Conservation (phyloP, 192 early-diverging fungal genomes). For the Podila minutissima region DNA sequence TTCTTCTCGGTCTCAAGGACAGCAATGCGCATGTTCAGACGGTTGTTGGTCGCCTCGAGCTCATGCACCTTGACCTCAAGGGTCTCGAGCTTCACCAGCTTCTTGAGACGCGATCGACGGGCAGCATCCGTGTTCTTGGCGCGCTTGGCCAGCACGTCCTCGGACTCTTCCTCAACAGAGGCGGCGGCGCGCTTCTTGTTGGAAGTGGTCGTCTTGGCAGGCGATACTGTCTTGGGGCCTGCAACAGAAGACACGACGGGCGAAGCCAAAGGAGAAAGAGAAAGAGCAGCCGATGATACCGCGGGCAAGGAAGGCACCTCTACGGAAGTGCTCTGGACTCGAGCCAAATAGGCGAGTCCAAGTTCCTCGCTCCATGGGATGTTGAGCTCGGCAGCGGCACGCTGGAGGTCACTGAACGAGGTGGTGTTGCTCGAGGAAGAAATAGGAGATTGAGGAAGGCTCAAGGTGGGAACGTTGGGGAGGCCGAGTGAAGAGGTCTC, state of each 20-base stretch:
- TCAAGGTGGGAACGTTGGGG: not conserved
- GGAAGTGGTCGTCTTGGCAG: not conserved
- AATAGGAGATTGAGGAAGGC: not conserved
- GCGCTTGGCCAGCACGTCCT: conserved; percentile 38
- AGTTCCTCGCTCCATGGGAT: conserved; percentile 31
- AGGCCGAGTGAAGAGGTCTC: not conserved
- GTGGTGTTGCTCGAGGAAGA: not conserved
- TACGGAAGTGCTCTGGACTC: not conserved
- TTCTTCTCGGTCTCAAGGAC: conserved; percentile 59
- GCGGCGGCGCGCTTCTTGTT: conserved; percentile 10
- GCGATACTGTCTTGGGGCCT: not conserved
- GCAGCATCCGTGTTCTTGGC: conserved; percentile 73
- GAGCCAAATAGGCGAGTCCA: conserved; percentile 1
- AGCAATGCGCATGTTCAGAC: conserved; percentile 63
- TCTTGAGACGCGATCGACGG: conserved; percentile 66
- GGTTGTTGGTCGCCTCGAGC: conserved; percentile 62
- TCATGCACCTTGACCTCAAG: conserved; percentile 64
- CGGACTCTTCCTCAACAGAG: conserved; percentile 16
- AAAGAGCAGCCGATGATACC: not conserved
- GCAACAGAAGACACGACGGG: not conserved
- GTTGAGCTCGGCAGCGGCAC: conserved; percentile 23
- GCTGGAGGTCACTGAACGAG: conserved; percentile 11
- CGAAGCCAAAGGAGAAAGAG: not conserved
- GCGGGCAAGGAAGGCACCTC: not conserved
- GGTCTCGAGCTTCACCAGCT: conserved; percentile 55